A percentile compares a stretch with the other conserved stretches of the same genome.
Evolutionary conservation across 306 rosid genomes (phyloP).

Genomic region (Dryas alaskensis): DNA sequence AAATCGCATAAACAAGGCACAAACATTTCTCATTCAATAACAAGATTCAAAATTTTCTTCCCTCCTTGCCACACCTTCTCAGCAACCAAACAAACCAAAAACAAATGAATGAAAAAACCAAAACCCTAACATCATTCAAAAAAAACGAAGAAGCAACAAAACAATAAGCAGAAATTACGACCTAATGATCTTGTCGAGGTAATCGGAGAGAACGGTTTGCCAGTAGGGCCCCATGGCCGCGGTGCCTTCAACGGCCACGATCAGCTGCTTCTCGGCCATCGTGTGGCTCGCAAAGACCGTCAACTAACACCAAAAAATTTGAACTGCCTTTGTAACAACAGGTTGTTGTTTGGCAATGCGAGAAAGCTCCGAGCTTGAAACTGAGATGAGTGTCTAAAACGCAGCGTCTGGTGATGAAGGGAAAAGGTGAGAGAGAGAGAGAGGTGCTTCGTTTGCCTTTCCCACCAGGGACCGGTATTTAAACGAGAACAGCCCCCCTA

Average conservation of each 20-base stretch:
- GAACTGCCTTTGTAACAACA: neutral
- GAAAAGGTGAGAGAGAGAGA: neutral
- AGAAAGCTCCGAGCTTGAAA: neutral
- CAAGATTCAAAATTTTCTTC: neutral
- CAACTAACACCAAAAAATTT: neutral
- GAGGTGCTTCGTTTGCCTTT: neutral
- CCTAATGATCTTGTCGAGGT: slow-evolving; percentile 80
- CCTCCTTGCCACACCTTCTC: neutral
- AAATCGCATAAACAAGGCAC: neutral
- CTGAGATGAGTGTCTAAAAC: neutral
- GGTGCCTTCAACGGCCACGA: slow-evolving; percentile 74
- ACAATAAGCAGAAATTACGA: slow-evolving; percentile 6
- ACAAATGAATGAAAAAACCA: neutral
- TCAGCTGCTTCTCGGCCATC: slow-evolving; percentile 83
- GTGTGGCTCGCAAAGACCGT: neutral
- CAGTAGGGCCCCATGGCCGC: slow-evolving; percentile 87
- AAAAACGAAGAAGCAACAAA: neutral
- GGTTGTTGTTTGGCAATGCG: neutral
- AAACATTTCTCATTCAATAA: neutral
- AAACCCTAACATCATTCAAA: slow-evolving; percentile 5
- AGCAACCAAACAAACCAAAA: slow-evolving; percentile 10
- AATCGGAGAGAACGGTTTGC: slow-evolving; percentile 55
- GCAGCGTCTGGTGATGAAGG: neutral
- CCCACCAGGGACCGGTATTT: neutral
- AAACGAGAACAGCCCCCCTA: neutral